phyloP scores from a whole-genome alignment of 1,284 basidiomycete species.

The Austroboletus olivaceoglutinosus region DNA sequence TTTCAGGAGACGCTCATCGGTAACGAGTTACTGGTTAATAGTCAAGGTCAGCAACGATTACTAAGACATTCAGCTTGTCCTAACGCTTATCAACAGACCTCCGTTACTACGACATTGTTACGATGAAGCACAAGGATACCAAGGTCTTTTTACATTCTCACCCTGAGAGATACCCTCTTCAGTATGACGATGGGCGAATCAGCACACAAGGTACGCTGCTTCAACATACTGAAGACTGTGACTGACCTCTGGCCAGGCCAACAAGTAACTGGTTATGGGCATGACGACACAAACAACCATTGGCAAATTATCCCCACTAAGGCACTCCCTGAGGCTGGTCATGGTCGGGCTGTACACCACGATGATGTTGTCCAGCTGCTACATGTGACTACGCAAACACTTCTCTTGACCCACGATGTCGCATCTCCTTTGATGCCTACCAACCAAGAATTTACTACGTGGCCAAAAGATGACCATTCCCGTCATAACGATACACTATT shows the following conservation, averaged over 20 bases:
- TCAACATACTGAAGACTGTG: not conserved
- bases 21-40: slow-evolving; percentile 88
- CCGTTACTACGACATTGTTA: slow-evolving; percentile 88
- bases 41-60: slow-evolving; percentile 63
- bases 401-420: slow-evolving; percentile 94
- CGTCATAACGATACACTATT: slow-evolving; percentile 88
- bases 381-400: slow-evolving; percentile 82
- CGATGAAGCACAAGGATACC: slow-evolving; percentile 88
- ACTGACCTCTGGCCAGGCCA: slow-evolving; percentile 57
- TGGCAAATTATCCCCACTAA: slow-evolving; percentile 97
- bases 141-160: slow-evolving; percentile 96
- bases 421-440: slow-evolving; percentile 97
- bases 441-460: slow-evolving; percentile 97
- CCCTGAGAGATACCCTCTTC: slow-evolving; percentile 83
- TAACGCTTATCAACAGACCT: slow-evolving; percentile 61
- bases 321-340: slow-evolving; percentile 84
- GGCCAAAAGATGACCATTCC: slow-evolving; percentile 67
- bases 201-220: slow-evolving; percentile 75
- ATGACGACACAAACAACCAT: slow-evolving; percentile 91
- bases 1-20: slow-evolving; percentile 97
- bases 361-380: slow-evolving; percentile 87
- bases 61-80: slow-evolving; percentile 1
- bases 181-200: slow-evolving; percentile 95
- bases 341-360: slow-evolving; percentile 86
- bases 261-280: slow-evolving; percentile 97